phyloP scores from a whole-genome alignment of 1,139 yeast genomes.

The Geotrichum fermentans region DNA sequence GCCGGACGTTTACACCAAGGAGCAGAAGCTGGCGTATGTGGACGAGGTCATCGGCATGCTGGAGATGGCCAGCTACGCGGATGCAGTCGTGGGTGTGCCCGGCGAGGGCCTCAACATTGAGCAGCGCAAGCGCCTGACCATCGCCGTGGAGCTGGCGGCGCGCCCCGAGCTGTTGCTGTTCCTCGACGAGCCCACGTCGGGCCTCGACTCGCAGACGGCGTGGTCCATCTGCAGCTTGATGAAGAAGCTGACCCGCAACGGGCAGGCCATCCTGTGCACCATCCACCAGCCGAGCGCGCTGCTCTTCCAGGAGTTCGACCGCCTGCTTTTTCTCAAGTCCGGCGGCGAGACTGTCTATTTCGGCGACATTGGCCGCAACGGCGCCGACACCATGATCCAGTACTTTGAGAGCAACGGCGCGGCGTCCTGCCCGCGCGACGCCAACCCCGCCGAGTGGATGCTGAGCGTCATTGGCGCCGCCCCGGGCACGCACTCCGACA shows the following conservation, averaged over 20 bases:
- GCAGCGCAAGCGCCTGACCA: conserved; percentile 77
- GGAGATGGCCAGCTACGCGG: conserved; percentile 71
- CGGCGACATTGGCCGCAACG: conserved; percentile 69
- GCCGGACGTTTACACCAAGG: conserved; percentile 48
- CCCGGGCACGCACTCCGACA: conserved; percentile 63
- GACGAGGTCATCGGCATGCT: conserved; percentile 63
- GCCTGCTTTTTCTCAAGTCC: conserved; percentile 61
- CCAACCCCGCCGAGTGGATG: conserved; percentile 85
- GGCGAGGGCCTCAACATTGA: conserved; percentile 75
- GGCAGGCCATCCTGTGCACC: conserved; percentile 79
- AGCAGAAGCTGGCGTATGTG: conserved; percentile 65
- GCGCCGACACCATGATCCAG: conserved; percentile 49
- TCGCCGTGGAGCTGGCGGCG: conserved; percentile 84
- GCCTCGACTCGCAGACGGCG: conserved; percentile 87
- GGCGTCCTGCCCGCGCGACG: conserved; percentile 56
- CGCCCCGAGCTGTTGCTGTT: conserved; percentile 76
- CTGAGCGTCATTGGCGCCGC: conserved; percentile 75
- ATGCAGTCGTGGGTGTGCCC: conserved; percentile 78
- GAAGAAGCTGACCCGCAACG: conserved; percentile 68
- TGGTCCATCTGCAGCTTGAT: conserved; percentile 78
- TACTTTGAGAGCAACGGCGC: conserved; percentile 73
- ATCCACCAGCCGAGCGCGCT: conserved; percentile 82
- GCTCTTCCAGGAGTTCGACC: conserved; percentile 69
- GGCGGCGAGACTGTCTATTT: conserved; percentile 81
- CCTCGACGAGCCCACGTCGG: conserved; percentile 91